Base-by-base conservation (phyloP, 2,329 filamentous ascomycete species). In the Zymoseptoria pseudotritici region DNA sequence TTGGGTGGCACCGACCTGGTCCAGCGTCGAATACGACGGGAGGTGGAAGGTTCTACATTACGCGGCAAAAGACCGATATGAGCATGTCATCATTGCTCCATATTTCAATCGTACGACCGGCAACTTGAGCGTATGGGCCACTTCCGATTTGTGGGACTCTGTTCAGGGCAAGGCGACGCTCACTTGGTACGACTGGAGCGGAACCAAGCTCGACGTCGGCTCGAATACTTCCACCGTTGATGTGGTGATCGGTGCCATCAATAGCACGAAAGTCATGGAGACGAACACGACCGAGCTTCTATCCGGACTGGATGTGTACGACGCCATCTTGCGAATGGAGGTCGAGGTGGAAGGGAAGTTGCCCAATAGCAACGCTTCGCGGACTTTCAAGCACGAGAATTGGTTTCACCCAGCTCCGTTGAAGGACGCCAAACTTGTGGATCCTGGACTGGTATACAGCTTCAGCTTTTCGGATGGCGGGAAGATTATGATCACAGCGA, bases 31-130 rank as follows among this genome's bases (percentile, higher is more conserved):
- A 68, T 85, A 85, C 61, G 80, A 82, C 55, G 83, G 83, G 0
- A 74, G 84, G 0, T 86, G 83, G 83, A 86, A 87, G 68, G 77
- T 85, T 0, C 70, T 86, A 19, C 83, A 86, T 60, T 83, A 86
- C 59, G 74, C 78, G 1, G 79, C 80, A 2, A 81, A 80, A 59
- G 82, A 86, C 58, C 79, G 83, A 22, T 87, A 84, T 65, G 71
- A 82, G 56, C 77, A 77, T 1, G 73, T 86, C n/a, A 83, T 87
- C 59, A 76, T 86, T n/a, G 79, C 82, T 1, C 80, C 83, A 0
- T 81, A 82, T 63, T 83, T 77, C 73, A 79, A 86, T 63, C 70
- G 75, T 20, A 76, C 75, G 0, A 81, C 78, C 0, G 79, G 80
- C 0, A 69, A 78, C 20, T 71, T 86, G 17, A 75, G 78, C 4